phyloP scores from a whole-genome alignment of 2,329 filamentous ascomycete species.

The Aspergillus pseudoviridinutans region DNA sequence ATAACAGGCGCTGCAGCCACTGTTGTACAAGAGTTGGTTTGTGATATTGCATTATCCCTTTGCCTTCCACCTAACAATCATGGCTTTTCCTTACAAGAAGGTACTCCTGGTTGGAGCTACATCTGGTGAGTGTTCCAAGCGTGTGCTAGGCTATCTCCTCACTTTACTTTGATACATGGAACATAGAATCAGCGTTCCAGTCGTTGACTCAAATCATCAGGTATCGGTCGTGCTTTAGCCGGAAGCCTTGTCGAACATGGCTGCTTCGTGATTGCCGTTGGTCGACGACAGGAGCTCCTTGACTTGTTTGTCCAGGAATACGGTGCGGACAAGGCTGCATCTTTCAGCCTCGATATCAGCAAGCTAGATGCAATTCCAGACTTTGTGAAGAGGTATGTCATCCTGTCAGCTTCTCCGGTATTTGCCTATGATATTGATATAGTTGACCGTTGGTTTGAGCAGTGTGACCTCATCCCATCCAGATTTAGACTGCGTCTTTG shows the following conservation, averaged over 20 bases:
- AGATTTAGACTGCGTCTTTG: constrained; percentile 50
- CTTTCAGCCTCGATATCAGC: constrained; percentile 49
- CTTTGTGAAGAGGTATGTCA: constrained; percentile 28
- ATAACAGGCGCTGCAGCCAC: too few species aligned
- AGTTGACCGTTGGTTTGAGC: not conserved
- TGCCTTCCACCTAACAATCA: constrained; percentile 4
- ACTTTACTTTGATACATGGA: too few species aligned
- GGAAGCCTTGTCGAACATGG: constrained; percentile 47
- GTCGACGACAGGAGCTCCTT: constrained; percentile 50
- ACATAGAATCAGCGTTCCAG: too few species aligned
- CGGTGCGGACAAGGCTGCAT: constrained; percentile 44
- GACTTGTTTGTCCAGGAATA: constrained; percentile 46
- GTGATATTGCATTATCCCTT: too few species aligned
- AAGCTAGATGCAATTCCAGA: constrained; percentile 33
- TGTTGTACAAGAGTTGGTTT: too few species aligned
- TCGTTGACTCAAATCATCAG: not conserved
- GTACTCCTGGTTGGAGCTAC: constrained; percentile 52
- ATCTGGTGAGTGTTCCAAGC: constrained; percentile 18
- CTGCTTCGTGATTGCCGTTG: constrained; percentile 47
- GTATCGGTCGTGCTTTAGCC: constrained; percentile 47
- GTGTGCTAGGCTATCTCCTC: too few species aligned
- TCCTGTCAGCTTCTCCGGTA: not conserved
- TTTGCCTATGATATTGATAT: too few species aligned
- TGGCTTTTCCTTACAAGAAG: constrained; percentile 50
- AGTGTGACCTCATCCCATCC: constrained; percentile 41